Evolutionary conservation across 768 basidiomycete genomes (phyloP).

Genomic region (Rhodotorula toruloides): DNA sequence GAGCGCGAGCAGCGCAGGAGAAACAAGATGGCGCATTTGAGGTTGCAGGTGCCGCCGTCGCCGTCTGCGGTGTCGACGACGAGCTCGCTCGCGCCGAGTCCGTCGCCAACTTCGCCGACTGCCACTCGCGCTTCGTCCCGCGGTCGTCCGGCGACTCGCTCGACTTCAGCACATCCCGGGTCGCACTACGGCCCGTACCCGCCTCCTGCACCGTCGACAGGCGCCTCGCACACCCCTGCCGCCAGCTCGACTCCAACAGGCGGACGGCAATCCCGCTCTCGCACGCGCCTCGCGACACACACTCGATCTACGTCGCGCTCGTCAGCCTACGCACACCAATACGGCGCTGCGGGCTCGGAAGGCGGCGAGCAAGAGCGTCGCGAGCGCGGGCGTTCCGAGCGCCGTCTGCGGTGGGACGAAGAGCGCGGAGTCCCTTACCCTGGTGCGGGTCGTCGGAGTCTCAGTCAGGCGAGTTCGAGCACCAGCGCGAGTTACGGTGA

Average conservation of each 20-base stretch:
- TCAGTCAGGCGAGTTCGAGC: neutral
- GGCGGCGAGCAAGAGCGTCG: neutral
- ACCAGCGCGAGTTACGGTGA: neutral
- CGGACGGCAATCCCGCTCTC: conserved; percentile 3
- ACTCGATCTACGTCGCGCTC: conserved; percentile 12
- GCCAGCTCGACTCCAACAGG: neutral
- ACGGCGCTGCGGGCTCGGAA: neutral
- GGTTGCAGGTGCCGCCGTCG: neutral
- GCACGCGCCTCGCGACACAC: neutral
- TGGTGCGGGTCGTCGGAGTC: neutral
- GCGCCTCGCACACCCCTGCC: neutral
- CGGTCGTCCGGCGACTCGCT: neutral
- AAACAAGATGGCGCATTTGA: no score
- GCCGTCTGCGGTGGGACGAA: neutral
- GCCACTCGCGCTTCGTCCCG: neutral
- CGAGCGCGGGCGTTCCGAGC: neutral
- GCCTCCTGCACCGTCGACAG: conserved; percentile 5
- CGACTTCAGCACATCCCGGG: neutral
- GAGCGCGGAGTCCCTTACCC: neutral
- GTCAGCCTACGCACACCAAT: conserved; percentile 18
- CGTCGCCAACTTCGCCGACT: neutral
- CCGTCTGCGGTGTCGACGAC: neutral
- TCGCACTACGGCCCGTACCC: neutral
- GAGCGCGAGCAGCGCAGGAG: neutral
- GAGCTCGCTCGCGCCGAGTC: neutral